These are phyloP conservation scores for Lumnitzera racemosa DNA, from an alignment of 345 rosid genomes.

Conservation along the genomic window DNA sequence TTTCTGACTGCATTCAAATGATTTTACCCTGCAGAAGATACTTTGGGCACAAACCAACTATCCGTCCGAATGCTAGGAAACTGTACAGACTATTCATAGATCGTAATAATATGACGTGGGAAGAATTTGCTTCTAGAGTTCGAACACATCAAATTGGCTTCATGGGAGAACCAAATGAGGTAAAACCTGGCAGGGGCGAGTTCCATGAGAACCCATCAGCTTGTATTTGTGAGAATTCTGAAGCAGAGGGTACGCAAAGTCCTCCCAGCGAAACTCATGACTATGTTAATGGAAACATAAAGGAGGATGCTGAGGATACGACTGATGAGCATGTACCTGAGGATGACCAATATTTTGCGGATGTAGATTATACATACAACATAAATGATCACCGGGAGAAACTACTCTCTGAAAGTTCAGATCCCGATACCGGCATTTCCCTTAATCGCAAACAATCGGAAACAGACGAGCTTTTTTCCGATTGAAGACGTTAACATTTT, in stretches of 20 bases:
- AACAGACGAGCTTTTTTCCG: slow-evolving; percentile 34
- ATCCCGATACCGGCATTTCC: slow-evolving; percentile 4
- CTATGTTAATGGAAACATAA: slow-evolving; percentile 1
- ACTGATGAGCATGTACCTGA: slow-evolving; percentile 25
- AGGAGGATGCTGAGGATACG: slow-evolving; percentile 5
- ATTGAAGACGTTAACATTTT: slow-evolving; percentile 16
- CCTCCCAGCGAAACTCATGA: not conserved
- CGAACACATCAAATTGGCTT: slow-evolving; percentile 55
- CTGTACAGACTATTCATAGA: slow-evolving; percentile 52
- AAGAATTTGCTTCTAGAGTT: slow-evolving; percentile 61
- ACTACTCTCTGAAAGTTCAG: slow-evolving; percentile 4
- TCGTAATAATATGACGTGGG: slow-evolving; percentile 74
- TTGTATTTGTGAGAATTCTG: slow-evolving; percentile 60
- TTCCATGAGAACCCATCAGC: slow-evolving; percentile 83
- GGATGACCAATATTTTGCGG: slow-evolving; percentile 39
- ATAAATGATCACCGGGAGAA: slow-evolving; percentile 12
- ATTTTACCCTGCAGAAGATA: slow-evolving; percentile 54
- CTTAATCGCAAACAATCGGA: slow-evolving; percentile 26
- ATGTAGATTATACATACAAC: slow-evolving; percentile 30
- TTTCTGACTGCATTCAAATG: too few relatives aligned
- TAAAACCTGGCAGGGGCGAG: slow-evolving; percentile 69
- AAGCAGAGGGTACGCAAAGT: slow-evolving; percentile 23
- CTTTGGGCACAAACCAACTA: slow-evolving; percentile 85
- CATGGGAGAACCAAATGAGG: slow-evolving; percentile 86
- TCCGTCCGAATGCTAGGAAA: slow-evolving; percentile 80